phyloP scores from a whole-genome alignment of 2,329 filamentous ascomycete genomes.

The Rhexocercosporidium sp. region DNA sequence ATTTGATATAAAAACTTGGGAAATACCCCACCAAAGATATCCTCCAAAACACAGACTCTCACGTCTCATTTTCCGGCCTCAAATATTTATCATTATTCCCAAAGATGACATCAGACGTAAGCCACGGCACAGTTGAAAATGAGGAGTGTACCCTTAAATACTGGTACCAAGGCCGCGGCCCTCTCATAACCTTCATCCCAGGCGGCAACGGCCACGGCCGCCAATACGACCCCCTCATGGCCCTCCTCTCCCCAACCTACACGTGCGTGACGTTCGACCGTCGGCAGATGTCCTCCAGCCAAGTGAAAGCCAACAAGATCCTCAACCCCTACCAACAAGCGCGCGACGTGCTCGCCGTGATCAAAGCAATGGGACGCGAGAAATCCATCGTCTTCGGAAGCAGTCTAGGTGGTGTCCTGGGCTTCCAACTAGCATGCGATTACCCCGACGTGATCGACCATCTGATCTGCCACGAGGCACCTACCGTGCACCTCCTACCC shows the following conservation, averaged over 20 bases:
- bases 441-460: conserved; percentile 41
- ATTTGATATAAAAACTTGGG: neutral
- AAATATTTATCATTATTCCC: neutral
- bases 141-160: conserved; percentile 44
- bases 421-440: conserved; percentile 42
- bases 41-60: neutral
- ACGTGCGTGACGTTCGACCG: conserved; percentile 44
- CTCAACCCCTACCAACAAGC: conserved; percentile 42
- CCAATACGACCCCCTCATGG: conserved; percentile 42
- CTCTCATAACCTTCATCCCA: conserved; percentile 43
- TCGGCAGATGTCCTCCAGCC: conserved; percentile 43
- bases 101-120: neutral
- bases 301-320: conserved; percentile 33
- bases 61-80: neutral
- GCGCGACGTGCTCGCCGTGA: conserved; percentile 41
- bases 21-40: neutral
- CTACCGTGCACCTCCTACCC: conserved; percentile 36
- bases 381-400: conserved; percentile 74
- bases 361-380: conserved; percentile 61
- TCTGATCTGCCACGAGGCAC: conserved; percentile 43
- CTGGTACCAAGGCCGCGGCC: conserved; percentile 41
- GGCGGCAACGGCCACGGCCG: conserved; percentile 44
- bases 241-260: conserved; percentile 36
- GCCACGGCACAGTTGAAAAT: conserved; percentile 32
- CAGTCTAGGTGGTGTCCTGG: conserved; percentile 41